Evolutionary conservation across 805 yeast genomes (phyloP), one percentile per base, ranked within the genome.

Genomic region (Cyberlindnera americana): DNA sequence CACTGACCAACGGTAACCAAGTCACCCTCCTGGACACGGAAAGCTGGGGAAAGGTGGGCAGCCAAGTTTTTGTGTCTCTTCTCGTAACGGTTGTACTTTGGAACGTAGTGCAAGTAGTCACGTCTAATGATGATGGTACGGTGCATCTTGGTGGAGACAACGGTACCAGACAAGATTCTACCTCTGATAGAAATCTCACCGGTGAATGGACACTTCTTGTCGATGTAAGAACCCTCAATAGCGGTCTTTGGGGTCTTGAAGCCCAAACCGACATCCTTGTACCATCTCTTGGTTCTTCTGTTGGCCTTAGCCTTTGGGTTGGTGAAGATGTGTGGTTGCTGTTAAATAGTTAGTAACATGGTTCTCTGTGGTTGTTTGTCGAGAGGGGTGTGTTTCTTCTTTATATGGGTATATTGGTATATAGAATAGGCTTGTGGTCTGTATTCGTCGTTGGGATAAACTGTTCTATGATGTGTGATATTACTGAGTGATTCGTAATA

Each of bases 291-390:
- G 83, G 95, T 84, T 79, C 90, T 82, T 78, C 86, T 86, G 88
- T 79, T 81, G 72, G 95, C 95, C 90, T 88, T 90, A 66, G 96
- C 83, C 88, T 93, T 93, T 83, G 98, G 89, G 91, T 93, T 93
- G 79, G 89, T 90, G 95, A 93, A 93, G 83, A 93, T 91, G 83
- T 93, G 99, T 71, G 98, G 99, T 87, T 93, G 99, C 99, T 87
- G 53, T 42, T 38, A 35, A 46, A 35, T 24, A 48, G 75, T 69
- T 67, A 67, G 73, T 69, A 69, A 47, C 16, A 17, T 28, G n/a
- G 23, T 21, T 21, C 23, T 10, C 14, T 8, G 14, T 16, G 14
- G n/a, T 19, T 4, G 7, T 29, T 29, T 19, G 19, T n/a, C n/a
- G 16, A 29, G 24, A 28, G 31, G 9, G 12, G 12, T 25, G 25